Percentiles rank a stretch among this genome's conserved stretches.
These are phyloP conservation scores for Murraya paniculata DNA, from an alignment of 345 rosid genomes.

Conservation along the genomic window DNA sequence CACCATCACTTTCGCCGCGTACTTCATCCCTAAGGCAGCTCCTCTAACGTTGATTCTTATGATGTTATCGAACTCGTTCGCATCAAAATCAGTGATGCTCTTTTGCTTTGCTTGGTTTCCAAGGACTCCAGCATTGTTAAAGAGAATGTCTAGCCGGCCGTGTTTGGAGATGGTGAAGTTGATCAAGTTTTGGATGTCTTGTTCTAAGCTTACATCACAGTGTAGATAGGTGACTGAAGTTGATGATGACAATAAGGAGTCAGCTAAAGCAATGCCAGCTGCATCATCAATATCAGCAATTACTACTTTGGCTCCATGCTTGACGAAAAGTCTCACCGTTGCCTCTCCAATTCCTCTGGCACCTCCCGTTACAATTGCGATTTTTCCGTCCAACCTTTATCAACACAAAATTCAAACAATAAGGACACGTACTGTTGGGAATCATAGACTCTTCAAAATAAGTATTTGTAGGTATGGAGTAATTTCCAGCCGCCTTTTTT, in stretches of 20 bases:
- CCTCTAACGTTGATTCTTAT: conserved; percentile 76
- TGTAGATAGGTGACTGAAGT: conserved; percentile 48
- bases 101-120: conserved; percentile 63
- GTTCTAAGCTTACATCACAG: conserved; percentile 66
- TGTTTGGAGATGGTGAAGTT: conserved; percentile 43
- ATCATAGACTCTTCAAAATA: too few relatives aligned
- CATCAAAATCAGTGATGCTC: conserved; percentile 65
- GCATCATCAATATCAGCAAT: conserved; percentile 68
- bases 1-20: conserved; percentile 72
- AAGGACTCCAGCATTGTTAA: conserved; percentile 83
- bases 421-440: too few relatives aligned
- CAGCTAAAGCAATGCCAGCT: conserved; percentile 43
- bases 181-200: conserved; percentile 53
- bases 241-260: conserved; percentile 26
- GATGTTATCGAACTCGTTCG: conserved; percentile 58
- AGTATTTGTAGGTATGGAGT: too few relatives aligned
- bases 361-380: conserved; percentile 75
- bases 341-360: conserved; percentile 88
- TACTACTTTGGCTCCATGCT: conserved; percentile 75
- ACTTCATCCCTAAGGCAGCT: conserved; percentile 66
- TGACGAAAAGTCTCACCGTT: conserved; percentile 52
- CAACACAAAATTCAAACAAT: background rate
- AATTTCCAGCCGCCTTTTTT: too few relatives aligned
- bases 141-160: conserved; percentile 55
- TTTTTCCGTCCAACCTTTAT: conserved; percentile 71